These are phyloP conservation scores for Aspergillus udagawae DNA, from an alignment of 2,329 filamentous ascomycete genomes.

Conservation along the genomic window DNA sequence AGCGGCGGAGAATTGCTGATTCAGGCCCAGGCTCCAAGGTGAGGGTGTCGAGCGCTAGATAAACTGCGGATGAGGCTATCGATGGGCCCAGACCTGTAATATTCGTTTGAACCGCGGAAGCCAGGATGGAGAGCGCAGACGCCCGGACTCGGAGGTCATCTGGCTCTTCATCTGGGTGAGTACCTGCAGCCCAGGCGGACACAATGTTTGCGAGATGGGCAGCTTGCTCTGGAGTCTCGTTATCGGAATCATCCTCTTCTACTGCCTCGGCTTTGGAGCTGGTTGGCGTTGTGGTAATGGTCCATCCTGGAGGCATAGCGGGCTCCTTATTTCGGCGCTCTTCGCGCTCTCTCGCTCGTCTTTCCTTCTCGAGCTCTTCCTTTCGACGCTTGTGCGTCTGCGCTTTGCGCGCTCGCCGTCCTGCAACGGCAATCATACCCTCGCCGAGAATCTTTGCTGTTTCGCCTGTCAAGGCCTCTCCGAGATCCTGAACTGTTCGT, in stretches of 20 bases:
- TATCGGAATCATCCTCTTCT: slow-evolving; percentile 30
- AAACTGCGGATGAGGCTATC: slow-evolving; percentile 34
- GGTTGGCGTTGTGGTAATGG: slow-evolving; percentile 14
- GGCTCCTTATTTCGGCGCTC: slow-evolving; percentile 22
- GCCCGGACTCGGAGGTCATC: slow-evolving; percentile 41
- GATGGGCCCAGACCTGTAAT: slow-evolving; percentile 34
- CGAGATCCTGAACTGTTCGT: slow-evolving; percentile 40
- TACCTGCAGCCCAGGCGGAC: slow-evolving; percentile 39
- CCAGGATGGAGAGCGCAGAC: slow-evolving; percentile 43
- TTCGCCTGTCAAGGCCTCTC: slow-evolving; percentile 34
- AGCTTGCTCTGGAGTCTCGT: slow-evolving; percentile 32
- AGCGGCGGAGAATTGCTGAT: slow-evolving; percentile 40
- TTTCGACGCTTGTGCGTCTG: slow-evolving; percentile 30
- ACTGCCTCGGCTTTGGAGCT: slow-evolving; percentile 7
- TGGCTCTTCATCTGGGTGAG: slow-evolving; percentile 34
- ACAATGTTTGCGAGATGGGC: slow-evolving; percentile 34
- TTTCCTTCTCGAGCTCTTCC: slow-evolving; percentile 24
- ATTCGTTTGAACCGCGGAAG: slow-evolving; percentile 39
- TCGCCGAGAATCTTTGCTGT: slow-evolving; percentile 36
- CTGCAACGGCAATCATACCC: slow-evolving; percentile 36
- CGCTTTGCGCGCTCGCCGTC: slow-evolving; percentile 35
- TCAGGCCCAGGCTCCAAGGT: slow-evolving; percentile 33
- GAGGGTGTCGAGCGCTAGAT: slow-evolving; percentile 38
- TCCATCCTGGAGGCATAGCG: slow-evolving; percentile 28
- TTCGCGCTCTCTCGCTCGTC: slow-evolving; percentile 24